A percentile compares a stretch with the other conserved stretches of the same genome.
These are phyloP conservation scores for Xylariaceae sp. DNA, from an alignment of 2,329 filamentous ascomycete species.

Conservation along the genomic window DNA sequence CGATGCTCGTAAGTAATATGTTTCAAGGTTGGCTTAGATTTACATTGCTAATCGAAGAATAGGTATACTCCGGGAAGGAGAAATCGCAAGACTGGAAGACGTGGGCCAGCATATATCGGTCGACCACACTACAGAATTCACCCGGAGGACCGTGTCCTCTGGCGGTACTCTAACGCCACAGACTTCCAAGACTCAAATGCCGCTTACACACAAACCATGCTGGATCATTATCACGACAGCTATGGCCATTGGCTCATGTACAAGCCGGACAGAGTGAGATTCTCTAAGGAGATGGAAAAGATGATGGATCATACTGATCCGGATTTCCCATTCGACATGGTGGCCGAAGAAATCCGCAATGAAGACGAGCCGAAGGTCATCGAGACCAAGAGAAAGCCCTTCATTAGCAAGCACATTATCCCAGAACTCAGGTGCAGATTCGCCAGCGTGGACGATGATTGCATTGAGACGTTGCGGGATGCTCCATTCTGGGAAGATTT, in stretches of 20 bases:
- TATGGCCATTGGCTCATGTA: constrained; percentile 14
- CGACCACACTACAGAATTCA: constrained; percentile 22
- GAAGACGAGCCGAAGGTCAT: neutral
- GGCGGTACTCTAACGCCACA: constrained; percentile 21
- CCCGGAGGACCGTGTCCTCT: constrained; percentile 29
- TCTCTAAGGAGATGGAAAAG: constrained; percentile 14
- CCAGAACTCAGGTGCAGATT: constrained; percentile 13
- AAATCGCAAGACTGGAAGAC: neutral
- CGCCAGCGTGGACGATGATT: neutral
- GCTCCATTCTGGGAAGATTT: constrained; percentile 26
- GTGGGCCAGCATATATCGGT: constrained; percentile 11
- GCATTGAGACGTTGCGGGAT: constrained; percentile 13
- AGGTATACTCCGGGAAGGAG: constrained; percentile 12
- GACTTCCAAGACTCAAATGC: constrained; percentile 1
- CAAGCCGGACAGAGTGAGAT: constrained; percentile 6
- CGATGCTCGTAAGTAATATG: constrained; percentile 29
- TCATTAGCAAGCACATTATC: constrained; percentile 14
- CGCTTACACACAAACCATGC: constrained; percentile 9
- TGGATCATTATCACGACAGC: constrained; percentile 10
- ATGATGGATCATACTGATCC: constrained; percentile 17
- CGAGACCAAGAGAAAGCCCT: constrained; percentile 4
- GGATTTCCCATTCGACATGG: constrained; percentile 10
- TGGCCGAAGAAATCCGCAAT: constrained; percentile 10
- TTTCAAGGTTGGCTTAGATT: too few relatives aligned
- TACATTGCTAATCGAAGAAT: too few relatives aligned